Percentiles rank a stretch among this genome's conserved stretches.
Evolutionary conservation across 176 grass and related monocot genomes (phyloP).

Genomic region (Carex myosuroides): DNA sequence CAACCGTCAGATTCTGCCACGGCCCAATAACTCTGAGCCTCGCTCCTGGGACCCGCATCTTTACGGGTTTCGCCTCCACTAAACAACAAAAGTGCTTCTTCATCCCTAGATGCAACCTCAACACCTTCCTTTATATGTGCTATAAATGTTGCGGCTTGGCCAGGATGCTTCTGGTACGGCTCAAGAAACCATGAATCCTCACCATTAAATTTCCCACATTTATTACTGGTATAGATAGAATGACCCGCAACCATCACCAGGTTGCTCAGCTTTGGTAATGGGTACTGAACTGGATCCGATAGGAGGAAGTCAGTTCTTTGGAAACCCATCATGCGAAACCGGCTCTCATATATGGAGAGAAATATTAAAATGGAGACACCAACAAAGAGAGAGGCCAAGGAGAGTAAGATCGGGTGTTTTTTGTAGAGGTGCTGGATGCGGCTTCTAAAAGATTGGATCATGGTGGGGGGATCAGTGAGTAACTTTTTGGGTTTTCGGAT

Average conservation of each 20-base stretch:
- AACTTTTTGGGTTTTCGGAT: slow-evolving; percentile 45
- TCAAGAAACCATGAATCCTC: slow-evolving; percentile 90
- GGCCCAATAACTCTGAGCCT: slow-evolving; percentile 93
- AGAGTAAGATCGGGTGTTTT: slow-evolving; percentile 59
- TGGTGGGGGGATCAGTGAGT: slow-evolving; percentile 31
- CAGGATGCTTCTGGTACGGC: slow-evolving; percentile 74
- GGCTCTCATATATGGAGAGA: slow-evolving; percentile 67
- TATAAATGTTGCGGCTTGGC: slow-evolving; percentile 81
- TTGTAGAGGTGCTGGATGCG: slow-evolving; percentile 43
- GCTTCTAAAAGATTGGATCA: slow-evolving; percentile 28
- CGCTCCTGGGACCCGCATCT: slow-evolving; percentile 72
- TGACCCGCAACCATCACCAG: slow-evolving; percentile 94
- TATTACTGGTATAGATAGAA: slow-evolving; percentile 66
- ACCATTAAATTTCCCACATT: slow-evolving; percentile 44
- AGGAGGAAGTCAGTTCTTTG: slow-evolving; percentile 7
- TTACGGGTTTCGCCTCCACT: slow-evolving; percentile 85
- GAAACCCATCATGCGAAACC: slow-evolving; percentile 45
- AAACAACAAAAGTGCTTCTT: slow-evolving; percentile 68
- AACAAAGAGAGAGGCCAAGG: slow-evolving; percentile 46
- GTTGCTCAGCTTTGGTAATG: slow-evolving; percentile 45
- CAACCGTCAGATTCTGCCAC: slow-evolving; percentile 73
- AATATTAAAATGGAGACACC: slow-evolving; percentile 50
- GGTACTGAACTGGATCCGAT: slow-evolving; percentile 35
- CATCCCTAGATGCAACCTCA: slow-evolving; percentile 38
- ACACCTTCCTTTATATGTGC: slow-evolving; percentile 77